Evolutionary conservation across 306 rosid genomes (phyloP).

Genomic region (Malus asiatica): DNA sequence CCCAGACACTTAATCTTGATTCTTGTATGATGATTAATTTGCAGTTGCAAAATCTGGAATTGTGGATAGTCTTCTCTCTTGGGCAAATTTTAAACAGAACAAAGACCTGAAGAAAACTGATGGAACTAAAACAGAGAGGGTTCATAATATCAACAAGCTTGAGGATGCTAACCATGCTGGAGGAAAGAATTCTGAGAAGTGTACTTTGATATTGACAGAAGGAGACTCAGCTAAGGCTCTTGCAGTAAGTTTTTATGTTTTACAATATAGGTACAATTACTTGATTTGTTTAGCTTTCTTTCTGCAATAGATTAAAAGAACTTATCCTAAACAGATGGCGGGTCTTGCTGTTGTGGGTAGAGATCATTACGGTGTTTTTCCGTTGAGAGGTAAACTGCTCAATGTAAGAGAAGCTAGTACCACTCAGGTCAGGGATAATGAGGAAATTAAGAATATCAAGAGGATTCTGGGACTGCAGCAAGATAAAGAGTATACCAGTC

Average conservation of each 20-base stretch:
- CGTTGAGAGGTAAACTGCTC: conserved; percentile 83
- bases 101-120: conserved; percentile 89
- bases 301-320: conserved; percentile 1
- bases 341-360: conserved; percentile 91
- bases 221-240: conserved; percentile 99
- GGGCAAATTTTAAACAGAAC: conserved; percentile 86
- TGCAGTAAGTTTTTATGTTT: conserved; percentile 51
- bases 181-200: conserved; percentile 71
- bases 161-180: conserved; percentile 98
- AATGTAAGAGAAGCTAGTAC: conserved; percentile 92
- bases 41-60: conserved; percentile 83
- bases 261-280: not conserved
- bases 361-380: conserved; percentile 88
- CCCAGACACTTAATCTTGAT: not conserved
- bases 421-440: conserved; percentile 70
- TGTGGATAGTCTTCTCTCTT: conserved; percentile 79
- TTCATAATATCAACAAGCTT: conserved; percentile 74
- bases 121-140: conserved; percentile 82
- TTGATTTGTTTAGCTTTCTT: not conserved
- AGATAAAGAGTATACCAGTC: conserved; percentile 59
- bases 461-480: conserved; percentile 93
- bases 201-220: conserved; percentile 92
- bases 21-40: conserved; percentile 1
- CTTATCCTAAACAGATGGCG: conserved; percentile 56
- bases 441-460: conserved; percentile 84